These are phyloP conservation scores for Barnettozyma vustinii DNA, from an alignment of 805 yeast species.

Conservation along the genomic window DNA sequence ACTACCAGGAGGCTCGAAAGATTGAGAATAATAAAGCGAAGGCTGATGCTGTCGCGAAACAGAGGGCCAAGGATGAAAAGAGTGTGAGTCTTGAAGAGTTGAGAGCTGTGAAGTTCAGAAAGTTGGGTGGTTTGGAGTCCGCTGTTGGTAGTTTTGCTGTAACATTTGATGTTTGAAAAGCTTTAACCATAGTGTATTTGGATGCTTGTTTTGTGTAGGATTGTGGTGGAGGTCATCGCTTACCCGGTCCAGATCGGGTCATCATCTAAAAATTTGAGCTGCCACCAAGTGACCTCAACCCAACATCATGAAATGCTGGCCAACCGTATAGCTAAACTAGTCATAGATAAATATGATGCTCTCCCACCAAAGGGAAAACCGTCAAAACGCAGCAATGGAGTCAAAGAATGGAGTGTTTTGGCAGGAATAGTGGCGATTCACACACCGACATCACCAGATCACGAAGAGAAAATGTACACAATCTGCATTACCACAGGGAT, in stretches of 20 bases:
- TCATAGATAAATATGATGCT: not conserved
- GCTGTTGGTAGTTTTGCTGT: not conserved
- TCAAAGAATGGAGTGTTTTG: conserved; percentile 76
- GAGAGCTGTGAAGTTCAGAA: conserved; percentile 49
- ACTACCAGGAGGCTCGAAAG: conserved; percentile 53
- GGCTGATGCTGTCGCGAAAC: conserved; percentile 43
- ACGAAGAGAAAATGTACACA: conserved; percentile 24
- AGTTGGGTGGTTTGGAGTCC: conserved; percentile 35
- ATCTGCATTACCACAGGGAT: conserved; percentile 74
- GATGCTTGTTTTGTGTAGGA: too few species aligned
- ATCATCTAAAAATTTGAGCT: too few species aligned
- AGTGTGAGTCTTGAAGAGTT: conserved; percentile 35
- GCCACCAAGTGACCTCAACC: too few species aligned
- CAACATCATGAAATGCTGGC: not conserved
- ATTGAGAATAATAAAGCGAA: conserved; percentile 57
- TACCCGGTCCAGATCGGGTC: not conserved
- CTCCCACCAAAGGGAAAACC: conserved; percentile 52
- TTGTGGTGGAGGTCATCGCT: not conserved
- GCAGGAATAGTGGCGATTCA: conserved; percentile 59
- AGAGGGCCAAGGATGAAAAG: conserved; percentile 36
- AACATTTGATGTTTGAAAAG: not conserved
- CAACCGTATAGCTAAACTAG: conserved; percentile 4
- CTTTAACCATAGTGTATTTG: too few species aligned
- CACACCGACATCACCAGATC: conserved; percentile 8
- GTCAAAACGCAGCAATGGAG: conserved; percentile 51